Percentiles rank a stretch among this genome's conserved stretches.
phyloP scores from a whole-genome alignment of 768 basidiomycete species.

The Tulasnella sp. region DNA sequence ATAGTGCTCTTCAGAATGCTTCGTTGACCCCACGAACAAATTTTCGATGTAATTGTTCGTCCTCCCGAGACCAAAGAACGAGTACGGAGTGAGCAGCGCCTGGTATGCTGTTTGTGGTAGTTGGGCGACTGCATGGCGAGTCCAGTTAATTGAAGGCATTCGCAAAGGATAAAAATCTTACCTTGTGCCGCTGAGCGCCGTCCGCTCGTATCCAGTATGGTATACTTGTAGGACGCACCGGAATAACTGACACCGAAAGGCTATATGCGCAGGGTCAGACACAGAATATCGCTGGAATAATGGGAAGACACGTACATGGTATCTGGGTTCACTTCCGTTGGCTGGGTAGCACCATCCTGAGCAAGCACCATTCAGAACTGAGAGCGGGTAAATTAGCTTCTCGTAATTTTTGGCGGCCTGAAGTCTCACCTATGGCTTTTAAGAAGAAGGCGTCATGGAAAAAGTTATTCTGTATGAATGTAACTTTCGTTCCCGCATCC shows the following conservation, averaged over 20 bases:
- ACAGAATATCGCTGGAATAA: not conserved
- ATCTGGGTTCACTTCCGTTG: conserved; percentile 43
- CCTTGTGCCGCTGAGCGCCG: conserved; percentile 82
- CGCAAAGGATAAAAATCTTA: conserved; percentile 24
- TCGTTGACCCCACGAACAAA: conserved; percentile 86
- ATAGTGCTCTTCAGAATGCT: conserved; percentile 54
- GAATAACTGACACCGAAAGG: conserved; percentile 90
- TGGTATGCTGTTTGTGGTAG: conserved; percentile 89
- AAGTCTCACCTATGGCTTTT: conserved; percentile 70
- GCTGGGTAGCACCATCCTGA: conserved; percentile 56
- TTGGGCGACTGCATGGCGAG: conserved; percentile 54
- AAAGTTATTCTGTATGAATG: conserved; percentile 92
- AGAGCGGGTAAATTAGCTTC: not conserved
- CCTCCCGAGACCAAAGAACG: conserved; percentile 91
- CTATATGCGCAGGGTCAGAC: conserved; percentile 30
- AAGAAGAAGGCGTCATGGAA: conserved; percentile 99
- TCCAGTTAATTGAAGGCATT: not conserved
- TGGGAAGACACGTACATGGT: conserved; percentile 46
- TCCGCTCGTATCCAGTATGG: conserved; percentile 83
- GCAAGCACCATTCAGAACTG: conserved; percentile 91
- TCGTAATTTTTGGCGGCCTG: not conserved
- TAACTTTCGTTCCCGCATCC: conserved; percentile 28
- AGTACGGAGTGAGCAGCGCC: conserved; percentile 78
- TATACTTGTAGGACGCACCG: conserved; percentile 94
- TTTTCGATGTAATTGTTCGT: conserved; percentile 99